phyloP scores from a whole-genome alignment of 345 rosid genomes.

The Raphanus sativus region DNA sequence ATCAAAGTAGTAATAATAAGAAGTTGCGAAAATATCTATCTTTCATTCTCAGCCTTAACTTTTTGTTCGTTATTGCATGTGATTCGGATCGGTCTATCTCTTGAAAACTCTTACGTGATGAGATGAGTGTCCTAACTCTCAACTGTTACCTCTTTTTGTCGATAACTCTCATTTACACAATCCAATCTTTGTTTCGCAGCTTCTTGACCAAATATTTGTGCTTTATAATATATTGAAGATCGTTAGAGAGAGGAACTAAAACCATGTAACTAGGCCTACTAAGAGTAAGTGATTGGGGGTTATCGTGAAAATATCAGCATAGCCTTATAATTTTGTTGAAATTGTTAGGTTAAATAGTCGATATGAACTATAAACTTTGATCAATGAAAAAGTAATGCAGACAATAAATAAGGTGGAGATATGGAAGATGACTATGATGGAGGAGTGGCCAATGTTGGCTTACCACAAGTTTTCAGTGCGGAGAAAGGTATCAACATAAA shows the following conservation, averaged over 20 bases:
- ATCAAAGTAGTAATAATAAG: background rate
- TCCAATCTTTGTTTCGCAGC: constrained; percentile 15
- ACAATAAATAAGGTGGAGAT: background rate
- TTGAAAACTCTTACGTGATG: constrained; percentile 22
- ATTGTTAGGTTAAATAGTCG: constrained; percentile 28
- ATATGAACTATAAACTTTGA: constrained; percentile 16
- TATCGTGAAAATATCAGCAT: constrained; percentile 1
- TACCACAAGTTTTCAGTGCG: constrained; percentile 29
- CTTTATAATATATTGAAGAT: background rate
- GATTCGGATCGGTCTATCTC: constrained; percentile 38
- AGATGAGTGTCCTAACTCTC: constrained; percentile 30
- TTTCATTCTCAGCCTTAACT: constrained; percentile 33
- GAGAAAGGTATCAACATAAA: constrained; percentile 24
- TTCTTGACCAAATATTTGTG: constrained; percentile 10
- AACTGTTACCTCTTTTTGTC: constrained; percentile 23
- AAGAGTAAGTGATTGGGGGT: constrained; percentile 2
- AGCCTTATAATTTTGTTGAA: background rate
- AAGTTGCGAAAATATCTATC: background rate
- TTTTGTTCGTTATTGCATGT: constrained; percentile 38
- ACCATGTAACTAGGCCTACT: background rate
- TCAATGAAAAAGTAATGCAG: background rate
- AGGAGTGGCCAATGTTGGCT: constrained; percentile 31
- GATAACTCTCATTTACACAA: constrained; percentile 21
- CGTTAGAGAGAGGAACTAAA: background rate
- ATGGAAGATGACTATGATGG: constrained; percentile 40